phyloP scores from a whole-genome alignment of 139 green algal genomes.

The Tetradesmus obliquus region DNA sequence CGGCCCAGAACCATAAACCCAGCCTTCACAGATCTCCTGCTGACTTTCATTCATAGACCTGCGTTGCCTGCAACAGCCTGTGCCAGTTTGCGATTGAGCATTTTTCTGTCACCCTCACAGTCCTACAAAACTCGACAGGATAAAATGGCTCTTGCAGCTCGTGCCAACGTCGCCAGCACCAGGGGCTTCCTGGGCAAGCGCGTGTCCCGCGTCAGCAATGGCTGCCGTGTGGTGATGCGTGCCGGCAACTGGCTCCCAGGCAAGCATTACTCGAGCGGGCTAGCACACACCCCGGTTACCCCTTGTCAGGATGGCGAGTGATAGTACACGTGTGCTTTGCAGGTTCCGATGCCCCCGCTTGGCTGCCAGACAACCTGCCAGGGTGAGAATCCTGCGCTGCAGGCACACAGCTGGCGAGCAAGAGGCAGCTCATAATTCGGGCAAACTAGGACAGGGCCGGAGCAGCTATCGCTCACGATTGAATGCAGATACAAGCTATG shows the following conservation, averaged over 20 bases:
- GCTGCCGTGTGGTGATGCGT: conserved; percentile 47
- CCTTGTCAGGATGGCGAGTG: neutral
- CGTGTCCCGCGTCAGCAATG: conserved; percentile 55
- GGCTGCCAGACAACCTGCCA: conserved; percentile 73
- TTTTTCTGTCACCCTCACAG: neutral
- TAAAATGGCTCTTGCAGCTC: neutral
- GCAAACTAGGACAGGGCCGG: neutral
- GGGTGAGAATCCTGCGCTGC: conserved; percentile 45
- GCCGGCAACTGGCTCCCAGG: conserved; percentile 76
- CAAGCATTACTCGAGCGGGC: neutral
- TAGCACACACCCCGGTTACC: neutral
- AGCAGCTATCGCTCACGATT: neutral
- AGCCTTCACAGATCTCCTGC: neutral
- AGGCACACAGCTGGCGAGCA: neutral
- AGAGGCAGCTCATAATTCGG: neutral
- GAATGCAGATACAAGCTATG: neutral
- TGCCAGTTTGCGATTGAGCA: neutral
- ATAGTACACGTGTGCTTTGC: neutral
- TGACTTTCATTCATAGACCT: neutral
- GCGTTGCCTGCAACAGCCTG: too few species aligned
- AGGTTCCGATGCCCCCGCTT: conserved; percentile 74
- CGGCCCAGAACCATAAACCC: neutral
- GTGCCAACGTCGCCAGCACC: neutral
- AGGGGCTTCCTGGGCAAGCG: conserved; percentile 44
- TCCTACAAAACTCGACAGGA: conserved; percentile 3